Conservation (phyloP, 208 protist genomes). For the Crithidia acanthocephali region DNA sequence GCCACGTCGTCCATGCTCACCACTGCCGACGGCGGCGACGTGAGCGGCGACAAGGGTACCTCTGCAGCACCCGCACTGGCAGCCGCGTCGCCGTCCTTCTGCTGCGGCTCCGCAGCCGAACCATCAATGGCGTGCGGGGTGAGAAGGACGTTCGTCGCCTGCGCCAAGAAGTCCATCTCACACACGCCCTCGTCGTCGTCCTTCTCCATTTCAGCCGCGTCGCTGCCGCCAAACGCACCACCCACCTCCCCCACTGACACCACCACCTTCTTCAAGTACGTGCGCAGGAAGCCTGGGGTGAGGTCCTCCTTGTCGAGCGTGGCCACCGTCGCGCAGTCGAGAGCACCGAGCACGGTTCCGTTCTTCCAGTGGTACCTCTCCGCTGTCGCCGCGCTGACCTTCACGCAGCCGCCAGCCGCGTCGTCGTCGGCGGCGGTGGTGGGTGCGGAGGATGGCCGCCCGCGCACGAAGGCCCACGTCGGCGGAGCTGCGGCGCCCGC, state of each 20-base stretch:
- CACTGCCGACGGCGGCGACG: not conserved
- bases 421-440: not conserved
- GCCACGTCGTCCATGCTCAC: constrained; percentile 40
- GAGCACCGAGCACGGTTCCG: constrained; percentile 47
- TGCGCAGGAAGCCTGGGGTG: constrained; percentile 73
- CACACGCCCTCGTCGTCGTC: constrained; percentile 30
- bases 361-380: constrained; percentile 51
- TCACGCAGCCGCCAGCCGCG: constrained; percentile 7
- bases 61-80: not conserved
- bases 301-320: constrained; percentile 55
- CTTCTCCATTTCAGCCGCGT: not conserved
- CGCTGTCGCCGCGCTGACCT: constrained; percentile 34
- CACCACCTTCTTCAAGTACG: constrained; percentile 39
- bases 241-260: constrained; percentile 34
- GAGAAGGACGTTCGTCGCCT: constrained; percentile 72
- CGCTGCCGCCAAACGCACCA: constrained; percentile 16
- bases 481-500: constrained; percentile 9
- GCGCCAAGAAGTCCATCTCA: constrained; percentile 28
- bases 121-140: constrained; percentile 38
- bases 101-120: not conserved
- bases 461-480: constrained; percentile 68
- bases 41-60: not conserved
- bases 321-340: constrained; percentile 62
- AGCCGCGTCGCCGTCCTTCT: not conserved
- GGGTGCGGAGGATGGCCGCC: constrained; percentile 11